These are phyloP conservation scores for Apiospora marii DNA, from an alignment of 2,329 filamentous ascomycete genomes.

Conservation along the genomic window DNA sequence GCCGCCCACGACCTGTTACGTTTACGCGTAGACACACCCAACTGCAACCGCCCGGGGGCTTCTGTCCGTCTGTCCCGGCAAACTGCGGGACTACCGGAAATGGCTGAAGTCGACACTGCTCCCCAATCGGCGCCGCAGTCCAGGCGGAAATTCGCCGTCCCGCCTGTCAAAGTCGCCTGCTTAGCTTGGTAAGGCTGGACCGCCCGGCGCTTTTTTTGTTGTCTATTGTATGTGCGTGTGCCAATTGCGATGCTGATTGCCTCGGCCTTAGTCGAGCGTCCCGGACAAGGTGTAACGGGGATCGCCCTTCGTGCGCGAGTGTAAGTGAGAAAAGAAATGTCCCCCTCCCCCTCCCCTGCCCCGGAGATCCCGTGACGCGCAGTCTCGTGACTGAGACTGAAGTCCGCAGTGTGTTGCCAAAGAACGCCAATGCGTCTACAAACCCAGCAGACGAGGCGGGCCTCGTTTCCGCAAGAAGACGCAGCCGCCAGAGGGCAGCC, in stretches of 20 bases:
- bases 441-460: slow-evolving; percentile 52
- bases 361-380: neutral
- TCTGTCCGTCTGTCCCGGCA: slow-evolving; percentile 10
- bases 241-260: slow-evolving; percentile 2
- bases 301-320: slow-evolving; percentile 49
- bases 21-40: neutral
- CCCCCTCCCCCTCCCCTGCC: neutral
- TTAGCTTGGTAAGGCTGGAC: slow-evolving; percentile 53
- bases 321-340: slow-evolving; percentile 40
- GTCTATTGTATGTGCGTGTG: slow-evolving; percentile 27
- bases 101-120: slow-evolving; percentile 13
- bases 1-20: slow-evolving; percentile 12
- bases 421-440: slow-evolving; percentile 52
- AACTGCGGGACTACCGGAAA: slow-evolving; percentile 12
- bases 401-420: slow-evolving; percentile 47
- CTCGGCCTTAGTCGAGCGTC: slow-evolving; percentile 49
- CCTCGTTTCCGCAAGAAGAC: slow-evolving; percentile 52
- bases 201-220: neutral
- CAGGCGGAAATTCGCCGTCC: slow-evolving; percentile 53
- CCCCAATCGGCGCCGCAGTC: slow-evolving; percentile 20
- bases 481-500: slow-evolving; percentile 38
- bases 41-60: neutral
- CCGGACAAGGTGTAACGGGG: slow-evolving; percentile 56
- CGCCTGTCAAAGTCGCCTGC: slow-evolving; percentile 59
- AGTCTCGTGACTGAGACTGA: slow-evolving; percentile 29